Evolutionary conservation across 2,329 filamentous ascomycete genomes (phyloP), one percentile per base, ranked within the genome.

Genomic region (Colletotrichum aenigma): DNA sequence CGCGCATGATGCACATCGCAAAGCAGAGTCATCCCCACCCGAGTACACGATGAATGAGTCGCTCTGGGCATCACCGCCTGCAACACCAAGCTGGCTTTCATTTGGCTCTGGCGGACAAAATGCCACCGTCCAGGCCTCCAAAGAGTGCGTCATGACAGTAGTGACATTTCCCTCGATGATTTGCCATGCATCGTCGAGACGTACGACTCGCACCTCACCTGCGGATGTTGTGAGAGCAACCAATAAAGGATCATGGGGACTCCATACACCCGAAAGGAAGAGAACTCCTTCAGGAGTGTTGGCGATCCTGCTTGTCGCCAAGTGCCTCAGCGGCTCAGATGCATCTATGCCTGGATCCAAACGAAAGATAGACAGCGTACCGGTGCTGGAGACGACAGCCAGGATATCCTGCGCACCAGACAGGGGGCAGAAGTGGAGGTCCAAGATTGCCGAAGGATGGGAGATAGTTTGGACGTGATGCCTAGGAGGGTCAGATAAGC

Each of bases 321-420:
- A 75, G 71, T 87, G 84, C 74, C 83, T 80, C 32, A 90, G 72
- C 3, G 85, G 83, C 13, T 79, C 66, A 38, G 78, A 79, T 48
- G 84, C 76, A 16, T 82, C 79, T 61, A 81, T 70, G 3, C 78
- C 76, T 65, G 88, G 88, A 10, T 87, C 80, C 60, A 93, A 85
- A 77, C 83, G 87, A 83, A 93, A 95, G 66, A 96, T 87, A 2
- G 89, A 89, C 15, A 97, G 85, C 0, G 89, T 89, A 0, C 94
- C 95, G 1, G 94, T 95, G 77, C 95, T 98, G 2, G 94, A 95
- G 10, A 95, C 95, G 4, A 93, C 92, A 12, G 92, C 95, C 69
- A 98, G 89, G 5, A 94, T 85, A 34, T 89, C 88, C 66, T 84
- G 85, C 9, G 80, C 80, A 69, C 87, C 82, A 3, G 80, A 77